These are phyloP conservation scores for Neofusicoccum ribis DNA, from an alignment of 2,329 filamentous ascomycete species.

Conservation along the genomic window DNA sequence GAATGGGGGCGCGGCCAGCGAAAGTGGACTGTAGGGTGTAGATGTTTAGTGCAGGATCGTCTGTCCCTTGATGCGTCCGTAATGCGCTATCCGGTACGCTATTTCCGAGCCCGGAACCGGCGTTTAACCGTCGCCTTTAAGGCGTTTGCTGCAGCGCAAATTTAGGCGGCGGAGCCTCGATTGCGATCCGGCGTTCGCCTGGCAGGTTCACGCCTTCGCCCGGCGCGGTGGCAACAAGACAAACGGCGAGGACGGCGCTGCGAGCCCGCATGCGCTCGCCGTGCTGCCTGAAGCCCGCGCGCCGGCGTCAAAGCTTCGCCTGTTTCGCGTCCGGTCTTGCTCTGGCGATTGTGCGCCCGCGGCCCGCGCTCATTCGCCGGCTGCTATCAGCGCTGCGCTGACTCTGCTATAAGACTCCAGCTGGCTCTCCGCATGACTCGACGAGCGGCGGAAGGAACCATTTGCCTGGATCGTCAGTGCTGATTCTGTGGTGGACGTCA, in stretches of 20 bases:
- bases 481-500: neutral
- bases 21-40: constrained; percentile 12
- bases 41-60: constrained; percentile 12
- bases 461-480: neutral
- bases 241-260: neutral
- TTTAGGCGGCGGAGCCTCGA: neutral
- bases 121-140: neutral
- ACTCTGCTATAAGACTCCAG: neutral
- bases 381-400: neutral
- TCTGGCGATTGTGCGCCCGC: neutral
- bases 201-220: no score
- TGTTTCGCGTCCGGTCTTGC: neutral
- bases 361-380: neutral
- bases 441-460: neutral
- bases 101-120: neutral
- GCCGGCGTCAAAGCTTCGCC: neutral
- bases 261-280: neutral
- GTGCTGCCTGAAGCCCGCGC: neutral
- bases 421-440: neutral
- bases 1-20: neutral
- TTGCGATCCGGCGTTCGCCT: no score
- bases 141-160: neutral
- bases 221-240: neutral
- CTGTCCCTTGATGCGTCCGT: constrained; percentile 7
- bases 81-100: constrained; percentile 7